Evolutionary conservation across 768 basidiomycete species (phyloP).

Genomic region (Mycena epipterygia): DNA sequence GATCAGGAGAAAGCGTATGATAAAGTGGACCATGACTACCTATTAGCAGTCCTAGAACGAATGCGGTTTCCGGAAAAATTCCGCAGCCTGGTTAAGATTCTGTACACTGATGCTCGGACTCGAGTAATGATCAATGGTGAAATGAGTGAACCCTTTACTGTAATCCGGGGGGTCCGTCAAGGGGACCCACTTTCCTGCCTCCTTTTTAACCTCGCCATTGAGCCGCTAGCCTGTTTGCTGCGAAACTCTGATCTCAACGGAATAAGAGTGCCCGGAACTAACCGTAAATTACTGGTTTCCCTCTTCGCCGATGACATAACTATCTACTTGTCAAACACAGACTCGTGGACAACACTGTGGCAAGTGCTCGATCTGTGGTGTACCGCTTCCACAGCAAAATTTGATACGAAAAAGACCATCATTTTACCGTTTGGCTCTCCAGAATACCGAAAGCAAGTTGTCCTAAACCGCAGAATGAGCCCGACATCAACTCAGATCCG

Average conservation of each 20-base stretch:
- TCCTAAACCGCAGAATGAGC: not conserved
- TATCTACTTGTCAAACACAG: slow-evolving; percentile 25
- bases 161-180: slow-evolving; percentile 7
- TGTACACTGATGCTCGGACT: slow-evolving; percentile 6
- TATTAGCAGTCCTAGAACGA: not conserved
- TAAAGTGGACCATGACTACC: slow-evolving; percentile 12
- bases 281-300: slow-evolving; percentile 29
- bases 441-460: not conserved
- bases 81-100: not conserved
- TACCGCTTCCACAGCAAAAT: slow-evolving; percentile 23
- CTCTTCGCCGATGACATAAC: slow-evolving; percentile 48
- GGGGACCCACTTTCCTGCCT: slow-evolving; percentile 21
- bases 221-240: slow-evolving; percentile 13
- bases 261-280: slow-evolving; percentile 35
- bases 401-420: slow-evolving; percentile 41
- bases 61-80: slow-evolving; percentile 5
- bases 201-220: too few relatives aligned
- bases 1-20: too few relatives aligned
- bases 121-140: slow-evolving; percentile 21
- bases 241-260: slow-evolving; percentile 37
- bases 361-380: slow-evolving; percentile 35
- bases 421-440: slow-evolving; percentile 26
- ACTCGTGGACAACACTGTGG: slow-evolving; percentile 18
- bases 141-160: slow-evolving; percentile 10
- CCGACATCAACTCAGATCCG: not conserved